Evolutionary conservation across 2,329 filamentous ascomycete species (phyloP).

Genomic region (Colletotrichum salicis): DNA sequence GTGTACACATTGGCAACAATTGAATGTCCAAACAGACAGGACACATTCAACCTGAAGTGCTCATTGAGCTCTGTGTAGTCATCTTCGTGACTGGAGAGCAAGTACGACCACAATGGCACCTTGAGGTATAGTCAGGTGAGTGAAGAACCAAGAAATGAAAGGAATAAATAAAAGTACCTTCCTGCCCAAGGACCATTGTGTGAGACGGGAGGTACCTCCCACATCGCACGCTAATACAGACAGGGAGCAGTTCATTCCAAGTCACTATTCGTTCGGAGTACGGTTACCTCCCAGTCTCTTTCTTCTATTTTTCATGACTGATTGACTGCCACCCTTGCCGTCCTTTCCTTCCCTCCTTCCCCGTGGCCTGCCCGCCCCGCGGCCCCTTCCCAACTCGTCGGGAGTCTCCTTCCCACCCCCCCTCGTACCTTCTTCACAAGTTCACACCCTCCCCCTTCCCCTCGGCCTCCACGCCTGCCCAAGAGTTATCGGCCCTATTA

Average conservation of each 20-base stretch:
- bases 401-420: slow-evolving; percentile 16
- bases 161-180: not conserved
- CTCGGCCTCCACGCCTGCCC: slow-evolving; percentile 12
- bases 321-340: not conserved
- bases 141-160: not conserved
- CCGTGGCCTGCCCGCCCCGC: slow-evolving; percentile 28
- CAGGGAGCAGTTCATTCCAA: slow-evolving; percentile 9
- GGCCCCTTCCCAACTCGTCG: slow-evolving; percentile 35
- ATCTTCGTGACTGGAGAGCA: not conserved
- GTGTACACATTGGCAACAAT: not conserved
- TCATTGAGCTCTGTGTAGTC: not conserved
- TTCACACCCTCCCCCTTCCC: not conserved
- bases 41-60: not conserved
- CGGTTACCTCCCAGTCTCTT: not conserved
- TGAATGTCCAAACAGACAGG: not conserved
- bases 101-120: not conserved
- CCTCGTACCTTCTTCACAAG: no score
- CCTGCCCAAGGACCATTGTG: not conserved
- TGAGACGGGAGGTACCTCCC: not conserved
- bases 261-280: not conserved
- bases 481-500: slow-evolving; percentile 35
- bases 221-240: not conserved
- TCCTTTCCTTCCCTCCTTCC: slow-evolving; percentile 11
- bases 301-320: not conserved
- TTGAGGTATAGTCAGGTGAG: not conserved